Conservation (phyloP, 768 basidiomycete genomes). For the Termitomyces sp. region DNA sequence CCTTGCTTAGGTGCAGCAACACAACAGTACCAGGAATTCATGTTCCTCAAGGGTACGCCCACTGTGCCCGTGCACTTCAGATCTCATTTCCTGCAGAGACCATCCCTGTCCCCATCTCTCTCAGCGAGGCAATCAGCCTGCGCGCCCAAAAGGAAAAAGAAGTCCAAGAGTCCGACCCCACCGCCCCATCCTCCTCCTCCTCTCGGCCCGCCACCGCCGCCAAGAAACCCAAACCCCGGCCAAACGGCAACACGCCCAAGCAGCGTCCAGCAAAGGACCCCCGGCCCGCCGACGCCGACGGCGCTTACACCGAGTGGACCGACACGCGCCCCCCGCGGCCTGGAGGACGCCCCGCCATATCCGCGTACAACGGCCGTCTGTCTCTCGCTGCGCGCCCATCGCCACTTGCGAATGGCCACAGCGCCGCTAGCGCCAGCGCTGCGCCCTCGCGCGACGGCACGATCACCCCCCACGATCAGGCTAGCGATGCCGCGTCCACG, state of each 20-base stretch:
- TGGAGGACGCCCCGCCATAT: conserved; percentile 11
- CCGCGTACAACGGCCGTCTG: conserved; percentile 12
- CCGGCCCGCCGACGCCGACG: conserved; percentile 4
- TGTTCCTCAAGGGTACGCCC: conserved; percentile 59
- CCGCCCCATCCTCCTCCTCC: conserved; percentile 18
- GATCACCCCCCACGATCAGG: conserved; percentile 16
- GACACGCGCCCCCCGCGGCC: conserved; percentile 10
- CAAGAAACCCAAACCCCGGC: conserved; percentile 21
- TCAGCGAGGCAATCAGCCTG: conserved; percentile 53
- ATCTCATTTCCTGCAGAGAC: conserved; percentile 40
- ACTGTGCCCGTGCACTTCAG: not conserved
- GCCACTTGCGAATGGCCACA: conserved; percentile 19
- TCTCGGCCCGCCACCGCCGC: conserved; percentile 18
- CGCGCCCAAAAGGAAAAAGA: conserved; percentile 48
- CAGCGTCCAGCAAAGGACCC: conserved; percentile 4
- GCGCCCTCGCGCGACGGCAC: conserved; percentile 17
- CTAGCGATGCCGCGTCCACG: conserved; percentile 9
- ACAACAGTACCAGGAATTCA: conserved; percentile 60
- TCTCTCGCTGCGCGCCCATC: conserved; percentile 17
- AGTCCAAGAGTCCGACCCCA: conserved; percentile 55
- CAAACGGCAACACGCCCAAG: conserved; percentile 20
- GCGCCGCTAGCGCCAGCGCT: not conserved
- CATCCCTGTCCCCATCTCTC: conserved; percentile 55
- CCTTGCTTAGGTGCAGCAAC: conserved; percentile 45
- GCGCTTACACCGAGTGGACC: conserved; percentile 11